These are phyloP conservation scores for Boletus barrowsii DNA, from an alignment of 768 basidiomycete species.

Conservation along the genomic window DNA sequence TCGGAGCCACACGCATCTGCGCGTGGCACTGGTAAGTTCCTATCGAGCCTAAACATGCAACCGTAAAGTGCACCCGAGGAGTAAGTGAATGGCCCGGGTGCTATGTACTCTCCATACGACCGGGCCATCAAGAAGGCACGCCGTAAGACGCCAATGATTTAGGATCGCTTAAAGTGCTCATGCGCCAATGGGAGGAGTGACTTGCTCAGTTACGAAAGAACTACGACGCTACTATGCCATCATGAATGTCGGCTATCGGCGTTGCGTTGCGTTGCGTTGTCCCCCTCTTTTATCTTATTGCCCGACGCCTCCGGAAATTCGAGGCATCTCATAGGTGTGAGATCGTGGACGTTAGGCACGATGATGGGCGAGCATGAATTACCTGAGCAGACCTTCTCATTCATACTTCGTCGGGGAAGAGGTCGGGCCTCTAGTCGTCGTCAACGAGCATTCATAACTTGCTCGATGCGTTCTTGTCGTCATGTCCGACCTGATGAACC, in stretches of 20 bases:
- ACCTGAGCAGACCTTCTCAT: neutral
- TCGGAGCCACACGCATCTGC: neutral
- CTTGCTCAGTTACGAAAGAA: neutral
- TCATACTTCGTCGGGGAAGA: neutral
- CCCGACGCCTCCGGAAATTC: slow-evolving; percentile 3
- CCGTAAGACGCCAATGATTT: neutral
- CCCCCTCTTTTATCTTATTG: neutral
- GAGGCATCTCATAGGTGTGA: slow-evolving; percentile 6
- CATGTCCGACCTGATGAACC: no score
- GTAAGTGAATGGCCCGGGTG: neutral
- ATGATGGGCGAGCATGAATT: slow-evolving; percentile 5
- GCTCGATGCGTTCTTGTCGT: no score
- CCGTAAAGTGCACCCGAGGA: neutral
- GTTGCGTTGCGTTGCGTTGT: neutral
- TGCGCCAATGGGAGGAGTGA: neutral
- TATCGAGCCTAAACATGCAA: slow-evolving; percentile 9
- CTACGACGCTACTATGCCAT: neutral
- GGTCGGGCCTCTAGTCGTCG: slow-evolving; percentile 9
- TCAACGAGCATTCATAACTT: neutral
- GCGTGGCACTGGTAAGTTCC: neutral
- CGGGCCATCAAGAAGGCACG: neutral
- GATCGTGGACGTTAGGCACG: slow-evolving; percentile 16
- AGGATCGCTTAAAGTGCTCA: neutral
- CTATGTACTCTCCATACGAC: neutral
- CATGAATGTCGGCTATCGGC: slow-evolving; percentile 3